Base-by-base conservation (phyloP, 306 rosid species). In the Acacia confusa region DNA sequence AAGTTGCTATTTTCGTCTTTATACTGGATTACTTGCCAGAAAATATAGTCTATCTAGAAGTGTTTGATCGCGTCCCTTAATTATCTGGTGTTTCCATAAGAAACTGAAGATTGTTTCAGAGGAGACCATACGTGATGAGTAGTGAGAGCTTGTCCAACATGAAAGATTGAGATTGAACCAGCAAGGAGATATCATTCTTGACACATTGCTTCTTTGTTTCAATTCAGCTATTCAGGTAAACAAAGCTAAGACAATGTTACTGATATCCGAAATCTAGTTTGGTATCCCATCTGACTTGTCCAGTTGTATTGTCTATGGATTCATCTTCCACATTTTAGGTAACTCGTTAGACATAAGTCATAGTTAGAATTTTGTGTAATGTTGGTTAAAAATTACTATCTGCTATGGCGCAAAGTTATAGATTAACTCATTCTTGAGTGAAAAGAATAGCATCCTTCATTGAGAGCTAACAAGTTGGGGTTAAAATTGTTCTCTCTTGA, bases 221-320 rank as follows among this genome's bases (percentile, higher is more conserved):
- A 52, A 6, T 17, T 52, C 24, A 52, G 60, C 60, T 52, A 17
- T 52, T 52, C 60, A 52, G 60, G 9, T 17, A 52, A 52, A 19
- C 10, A 52, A 19, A 19, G 24, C 22, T 19, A 32, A 52, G 60
- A 6, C 24, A 4, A 19, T 52, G 19, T 52, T 30, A 30, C 34
- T 2, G 34, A 30, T 30, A 30, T 30, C 34, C 34, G 3, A 30
- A 30, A 30, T 30, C 34, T 52, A 19, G 19, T 20, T 19, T 52
- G 20, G 60, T 1, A 17, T 20, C 19, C 60, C 24, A 19, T 52
- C 81, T 32, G 97, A 92, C 86, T 57, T 90, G 84, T 91, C 84
- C 1, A 81, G 79, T 17, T 92, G 89, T 85, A 85, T 80, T 48
- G 77, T 91, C 41, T 90, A 87, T 72, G 97, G 97, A 97, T 95